Evolutionary conservation across 2,329 filamentous ascomycete genomes (phyloP), one percentile per base, ranked within the genome.

Genomic region (Fusarium papillatum): DNA sequence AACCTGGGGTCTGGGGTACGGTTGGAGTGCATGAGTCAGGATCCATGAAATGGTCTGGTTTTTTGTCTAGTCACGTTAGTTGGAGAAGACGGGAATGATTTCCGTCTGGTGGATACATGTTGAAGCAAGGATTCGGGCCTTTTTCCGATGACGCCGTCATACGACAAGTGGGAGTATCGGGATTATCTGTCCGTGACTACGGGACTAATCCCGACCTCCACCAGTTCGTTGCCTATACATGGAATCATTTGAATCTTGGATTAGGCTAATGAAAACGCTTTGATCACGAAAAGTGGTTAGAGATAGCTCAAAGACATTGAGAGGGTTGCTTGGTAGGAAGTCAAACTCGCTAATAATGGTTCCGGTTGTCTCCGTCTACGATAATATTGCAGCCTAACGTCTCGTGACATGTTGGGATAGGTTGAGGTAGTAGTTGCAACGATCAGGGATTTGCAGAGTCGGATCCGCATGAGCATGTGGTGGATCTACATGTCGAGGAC

Each of bases 1-100:
- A 61, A 34, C 22, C 34, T 61, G 57, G 57, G 57, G 57, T 61
- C 57, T 61, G 57, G 57, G 57, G 57, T 61, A 39, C n/a, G 26
- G 29, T 61, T 36, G 57, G 38, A 38, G 36, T 34, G 57, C 57
- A n/a, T 38, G 57, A 61, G 57, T 61, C 57, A 61, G 16, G 53
- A 17, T 22, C 53, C 34, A 48, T 48, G 43, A 48, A 48, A 48
- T 48, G 43, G 4, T 48, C 57, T n/a, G 26, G 13, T 39, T 24
- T 22, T 22, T 61, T 38, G 36, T 61, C 57, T 39, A 26, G 57
- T 61, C 57, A 61, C 57, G 36, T 61, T 61, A 61, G 57, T 61
- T 61, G 57, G 57, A 61, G 57, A 61, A 61, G 53, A 57, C 29
- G 31, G 53, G 53, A 36, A 16, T n/a, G 31, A 59, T 34, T 22